Evolutionary conservation across 352 stramenopile genomes (phyloP), one percentile per base, ranked within the genome.

Genomic region (Peronospora destructor): DNA sequence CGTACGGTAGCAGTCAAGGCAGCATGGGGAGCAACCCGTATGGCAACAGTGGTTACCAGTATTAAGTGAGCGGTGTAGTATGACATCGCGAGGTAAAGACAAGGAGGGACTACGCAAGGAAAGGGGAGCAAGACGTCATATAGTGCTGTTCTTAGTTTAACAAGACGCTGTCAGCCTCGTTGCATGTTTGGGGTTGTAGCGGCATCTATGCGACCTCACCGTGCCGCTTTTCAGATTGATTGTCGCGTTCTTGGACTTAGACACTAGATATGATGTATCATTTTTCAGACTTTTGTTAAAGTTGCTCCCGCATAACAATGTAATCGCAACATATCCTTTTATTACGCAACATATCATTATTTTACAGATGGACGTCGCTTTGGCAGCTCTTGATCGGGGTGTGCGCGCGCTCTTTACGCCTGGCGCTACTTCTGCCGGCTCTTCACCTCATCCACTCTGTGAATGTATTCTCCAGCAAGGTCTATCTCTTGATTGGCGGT

Each of bases 1-100:
- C 67, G 48, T 84, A 84, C 56, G 73, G 66, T 45, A 76, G 66
- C 42, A 76, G 64, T 38, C 64, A 72, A 37, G 48, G 59, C 51
- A 69, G 59, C 59, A 66, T 66, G 54, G 51, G 59, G 0, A 41
- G 35, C 49, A 84, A 84, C 64, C 68, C 71, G 36, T 81, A 81
- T 59, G 68, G 60, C 56, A 68, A 65, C 26, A 66, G 53, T 61
- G 66, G 66, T 44, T 83, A 83, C 59, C 59, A 69, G 51, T 73
- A 73, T 69, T 73, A 73, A 68, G 38, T 55, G 37, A 51, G 56
- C 34, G 36, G 47, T 11, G 47, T 50, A 34, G 13, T 23, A 12
- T 21, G 19, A 3, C 19, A 21, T 21, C 3, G 19, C 12, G 16
- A 59, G 41, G 11, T 59, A 49, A 62, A 68, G 59, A 61, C 49